A percentile compares a stretch with the other conserved stretches of the same genome.
phyloP scores from a whole-genome alignment of 208 protist genomes.

The Naegleria lovaniensis region DNA sequence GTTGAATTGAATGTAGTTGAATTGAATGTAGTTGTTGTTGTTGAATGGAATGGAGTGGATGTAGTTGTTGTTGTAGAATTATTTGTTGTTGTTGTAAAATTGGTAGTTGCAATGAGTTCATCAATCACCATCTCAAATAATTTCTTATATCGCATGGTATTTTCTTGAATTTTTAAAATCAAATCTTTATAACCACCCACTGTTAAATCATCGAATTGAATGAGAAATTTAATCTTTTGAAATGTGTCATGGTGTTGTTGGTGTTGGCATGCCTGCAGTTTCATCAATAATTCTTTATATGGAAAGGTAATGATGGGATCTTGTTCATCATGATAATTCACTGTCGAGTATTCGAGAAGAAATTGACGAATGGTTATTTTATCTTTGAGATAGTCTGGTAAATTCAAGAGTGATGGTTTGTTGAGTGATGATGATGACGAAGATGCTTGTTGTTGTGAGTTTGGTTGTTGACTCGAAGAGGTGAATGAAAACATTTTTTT shows the following conservation, averaged over 20 bases:
- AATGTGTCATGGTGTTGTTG: background rate
- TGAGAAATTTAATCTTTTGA: background rate
- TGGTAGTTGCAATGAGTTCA: background rate
- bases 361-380: background rate
- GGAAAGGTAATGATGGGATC: background rate
- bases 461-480: background rate
- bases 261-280: background rate
- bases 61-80: background rate
- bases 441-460: background rate
- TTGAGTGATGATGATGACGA: background rate
- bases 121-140: background rate
- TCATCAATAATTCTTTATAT: background rate
- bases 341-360: background rate
- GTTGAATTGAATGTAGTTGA: too few species aligned
- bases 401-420: background rate
- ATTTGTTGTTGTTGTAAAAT: background rate
- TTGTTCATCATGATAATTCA: background rate
- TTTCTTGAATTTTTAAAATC: background rate
- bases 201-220: background rate
- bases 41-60: too few species aligned
- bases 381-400: background rate
- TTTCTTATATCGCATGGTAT: background rate
- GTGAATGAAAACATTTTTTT: background rate
- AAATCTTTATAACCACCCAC: background rate
- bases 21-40: too few species aligned